Conservation (phyloP, 495 filamentous ascomycete genomes). For the Penicillium cosmopolitanum region DNA sequence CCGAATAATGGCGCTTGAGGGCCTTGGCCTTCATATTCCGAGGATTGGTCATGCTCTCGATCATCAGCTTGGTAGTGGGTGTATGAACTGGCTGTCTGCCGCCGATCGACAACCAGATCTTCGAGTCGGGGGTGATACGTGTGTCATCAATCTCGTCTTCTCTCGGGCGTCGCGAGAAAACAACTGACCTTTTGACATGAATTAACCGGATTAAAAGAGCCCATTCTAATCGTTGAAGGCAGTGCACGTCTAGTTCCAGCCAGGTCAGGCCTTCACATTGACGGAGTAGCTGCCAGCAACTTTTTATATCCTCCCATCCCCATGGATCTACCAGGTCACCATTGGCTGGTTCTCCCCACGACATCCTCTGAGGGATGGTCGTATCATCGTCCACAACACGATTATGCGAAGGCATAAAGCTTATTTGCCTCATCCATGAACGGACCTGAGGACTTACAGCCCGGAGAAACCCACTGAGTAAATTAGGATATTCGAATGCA, state of each 20-base stretch:
- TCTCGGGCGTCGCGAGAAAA: neutral
- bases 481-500: conserved; percentile 25
- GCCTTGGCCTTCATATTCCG: neutral
- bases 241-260: conserved; percentile 20
- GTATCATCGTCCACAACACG: neutral
- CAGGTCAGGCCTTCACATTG: conserved; percentile 16
- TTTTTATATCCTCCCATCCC: conserved; percentile 6
- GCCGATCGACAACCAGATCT: conserved; percentile 3
- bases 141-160: neutral
- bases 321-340: neutral
- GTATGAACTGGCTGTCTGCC: conserved; percentile 5
- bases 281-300: conserved; percentile 10
- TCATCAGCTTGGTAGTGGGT: conserved; percentile 8
- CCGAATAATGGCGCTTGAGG: conserved; percentile 2
- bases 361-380: neutral
- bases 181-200: conserved; percentile 1
- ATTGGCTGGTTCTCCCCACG: neutral
- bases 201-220: conserved; percentile 7
- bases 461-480: conserved; percentile 23
- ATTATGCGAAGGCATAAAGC: neutral
- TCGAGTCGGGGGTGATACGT: neutral
- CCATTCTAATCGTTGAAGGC: conserved; percentile 9
- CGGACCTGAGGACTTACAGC: conserved; percentile 19
- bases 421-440: conserved; percentile 13
- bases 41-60: conserved; percentile 2